These are phyloP conservation scores for Claviceps digitariae DNA, from an alignment of 2,329 filamentous ascomycete genomes.

Conservation along the genomic window DNA sequence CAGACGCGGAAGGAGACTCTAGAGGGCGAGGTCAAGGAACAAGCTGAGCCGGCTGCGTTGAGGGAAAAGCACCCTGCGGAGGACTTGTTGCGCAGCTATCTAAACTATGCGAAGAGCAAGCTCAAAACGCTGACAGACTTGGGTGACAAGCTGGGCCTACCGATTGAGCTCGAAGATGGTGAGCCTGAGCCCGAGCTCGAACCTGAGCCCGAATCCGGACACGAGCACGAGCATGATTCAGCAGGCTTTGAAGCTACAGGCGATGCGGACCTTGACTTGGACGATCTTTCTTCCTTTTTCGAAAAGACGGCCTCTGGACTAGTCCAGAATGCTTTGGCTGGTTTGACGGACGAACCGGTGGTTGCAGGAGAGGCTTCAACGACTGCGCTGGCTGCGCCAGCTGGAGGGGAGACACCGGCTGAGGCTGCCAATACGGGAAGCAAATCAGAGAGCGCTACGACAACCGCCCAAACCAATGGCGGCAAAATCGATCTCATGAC, in stretches of 20 bases:
- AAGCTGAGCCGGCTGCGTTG: conserved; percentile 15
- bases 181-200: conserved; percentile 10
- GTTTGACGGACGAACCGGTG: conserved; percentile 17
- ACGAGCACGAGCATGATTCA: conserved; percentile 9
- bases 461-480: conserved; percentile 14
- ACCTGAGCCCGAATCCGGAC: neutral
- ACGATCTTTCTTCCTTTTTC: conserved; percentile 28
- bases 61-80: conserved; percentile 26
- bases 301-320: conserved; percentile 28
- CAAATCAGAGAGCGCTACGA: conserved; percentile 10
- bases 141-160: conserved; percentile 21
- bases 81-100: conserved; percentile 23
- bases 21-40: conserved; percentile 15
- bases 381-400: conserved; percentile 6
- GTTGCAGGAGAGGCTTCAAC: conserved; percentile 6
- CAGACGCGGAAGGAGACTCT: conserved; percentile 21
- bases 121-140: conserved; percentile 21
- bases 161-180: conserved; percentile 18
- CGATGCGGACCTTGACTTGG: conserved; percentile 23
- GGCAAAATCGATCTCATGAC: conserved; percentile 20
- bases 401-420: conserved; percentile 11
- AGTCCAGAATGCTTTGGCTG: conserved; percentile 26
- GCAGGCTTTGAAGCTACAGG: conserved; percentile 13
- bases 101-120: conserved; percentile 19
- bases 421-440: conserved; percentile 14